A percentile compares a stretch with the other conserved stretches of the same genome.
Conservation (phyloP, 108 stramenopile species). For the Epipyxis sp. region DNA sequence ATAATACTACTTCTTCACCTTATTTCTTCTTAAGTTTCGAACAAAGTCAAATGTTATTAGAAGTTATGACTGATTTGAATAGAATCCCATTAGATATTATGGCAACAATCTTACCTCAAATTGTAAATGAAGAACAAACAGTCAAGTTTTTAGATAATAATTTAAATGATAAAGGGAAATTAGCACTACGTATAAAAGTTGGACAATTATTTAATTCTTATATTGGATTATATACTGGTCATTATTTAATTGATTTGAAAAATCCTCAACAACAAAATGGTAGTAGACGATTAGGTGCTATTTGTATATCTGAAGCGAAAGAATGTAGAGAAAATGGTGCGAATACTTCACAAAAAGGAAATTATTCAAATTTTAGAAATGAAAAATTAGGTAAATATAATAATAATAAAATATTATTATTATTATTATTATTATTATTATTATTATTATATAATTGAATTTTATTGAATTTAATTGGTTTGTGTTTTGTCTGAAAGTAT, state of each 20-base stretch:
- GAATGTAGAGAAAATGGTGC: neutral
- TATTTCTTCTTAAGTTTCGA: slow-evolving; percentile 32
- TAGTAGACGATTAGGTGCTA: slow-evolving; percentile 8
- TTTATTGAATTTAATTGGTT: no score
- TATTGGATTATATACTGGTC: slow-evolving; percentile 16
- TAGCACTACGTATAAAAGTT: slow-evolving; percentile 19
- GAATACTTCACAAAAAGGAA: neutral
- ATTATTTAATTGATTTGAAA: slow-evolving; percentile 7
- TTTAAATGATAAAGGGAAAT: slow-evolving; percentile 8
- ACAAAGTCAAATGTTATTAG: slow-evolving; percentile 21
- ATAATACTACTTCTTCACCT: slow-evolving; percentile 26
- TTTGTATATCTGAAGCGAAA: slow-evolving; percentile 17
- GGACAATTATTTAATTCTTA: neutral
- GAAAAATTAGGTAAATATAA: slow-evolving; percentile 1
- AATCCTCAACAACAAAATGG: neutral
- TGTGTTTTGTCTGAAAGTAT: no score
- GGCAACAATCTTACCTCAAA: slow-evolving; percentile 17
- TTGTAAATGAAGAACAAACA: slow-evolving; percentile 12
- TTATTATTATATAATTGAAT: no score
- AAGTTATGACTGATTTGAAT: slow-evolving; percentile 3
- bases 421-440: no score
- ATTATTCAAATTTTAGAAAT: slow-evolving; percentile 26
- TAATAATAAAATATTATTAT: no score
- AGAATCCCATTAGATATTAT: slow-evolving; percentile 5
- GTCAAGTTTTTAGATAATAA: slow-evolving; percentile 17